Conservation (phyloP, 805 yeast genomes). For the Kodamaea kaohsiungensis region DNA sequence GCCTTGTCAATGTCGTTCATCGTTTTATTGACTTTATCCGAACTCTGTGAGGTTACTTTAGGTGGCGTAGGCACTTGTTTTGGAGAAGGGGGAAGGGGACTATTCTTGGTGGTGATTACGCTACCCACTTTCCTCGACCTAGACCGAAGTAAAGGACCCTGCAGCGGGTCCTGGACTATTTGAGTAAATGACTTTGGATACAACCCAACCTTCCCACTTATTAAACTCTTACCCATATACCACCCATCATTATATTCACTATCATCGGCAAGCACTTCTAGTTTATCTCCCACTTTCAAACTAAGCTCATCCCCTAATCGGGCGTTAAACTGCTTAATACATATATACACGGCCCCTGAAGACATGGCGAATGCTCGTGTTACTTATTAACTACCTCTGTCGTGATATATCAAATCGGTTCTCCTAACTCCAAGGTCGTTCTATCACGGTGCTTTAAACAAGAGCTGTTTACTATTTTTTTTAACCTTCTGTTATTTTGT, state of each 20-base stretch:
- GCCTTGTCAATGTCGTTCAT: conserved; percentile 76
- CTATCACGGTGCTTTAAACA: background rate
- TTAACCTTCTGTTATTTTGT: background rate
- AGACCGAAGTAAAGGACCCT: conserved; percentile 41
- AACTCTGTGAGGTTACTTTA: conserved; percentile 4
- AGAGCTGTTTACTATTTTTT: background rate
- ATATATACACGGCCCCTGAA: conserved; percentile 43
- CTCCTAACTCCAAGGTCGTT: background rate
- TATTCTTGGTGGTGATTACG: conserved; percentile 9
- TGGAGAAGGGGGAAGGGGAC: conserved; percentile 3
- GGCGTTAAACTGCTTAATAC: conserved; percentile 84
- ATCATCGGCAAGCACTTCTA: conserved; percentile 91
- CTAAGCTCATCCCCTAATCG: conserved; percentile 88
- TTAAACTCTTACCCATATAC: conserved; percentile 85
- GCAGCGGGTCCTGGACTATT: conserved; percentile 24
- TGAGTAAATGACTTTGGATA: conserved; percentile 91
- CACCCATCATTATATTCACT: conserved; percentile 94
- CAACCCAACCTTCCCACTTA: conserved; percentile 75
- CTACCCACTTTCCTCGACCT: conserved; percentile 53
- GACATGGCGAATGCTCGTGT: conserved; percentile 8
- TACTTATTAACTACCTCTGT: background rate
- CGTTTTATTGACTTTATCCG: conserved; percentile 47
- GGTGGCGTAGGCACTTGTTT: conserved; percentile 13
- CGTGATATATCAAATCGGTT: too few species aligned
- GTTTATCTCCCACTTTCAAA: conserved; percentile 76